phyloP scores from a whole-genome alignment of 2,329 filamentous ascomycete species.

The Apiospora pterosperma region DNA sequence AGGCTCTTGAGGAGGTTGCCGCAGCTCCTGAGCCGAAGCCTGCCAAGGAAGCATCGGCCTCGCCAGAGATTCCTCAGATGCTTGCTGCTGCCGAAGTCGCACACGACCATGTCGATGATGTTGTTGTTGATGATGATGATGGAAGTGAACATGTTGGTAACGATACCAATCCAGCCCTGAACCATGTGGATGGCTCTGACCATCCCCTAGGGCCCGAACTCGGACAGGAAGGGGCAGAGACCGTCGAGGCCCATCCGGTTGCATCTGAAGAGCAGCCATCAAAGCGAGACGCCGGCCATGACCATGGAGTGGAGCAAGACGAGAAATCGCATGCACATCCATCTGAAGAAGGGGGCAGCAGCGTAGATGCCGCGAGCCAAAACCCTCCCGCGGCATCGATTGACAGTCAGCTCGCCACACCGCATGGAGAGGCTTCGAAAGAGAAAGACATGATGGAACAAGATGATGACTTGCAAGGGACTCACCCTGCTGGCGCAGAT shows the following conservation, averaged over 20 bases:
- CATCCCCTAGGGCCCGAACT: not conserved
- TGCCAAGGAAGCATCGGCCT: not conserved
- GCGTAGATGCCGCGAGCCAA: not conserved
- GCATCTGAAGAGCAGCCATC: conserved; percentile 12
- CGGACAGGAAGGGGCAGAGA: conserved; percentile 5
- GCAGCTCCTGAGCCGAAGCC: not conserved
- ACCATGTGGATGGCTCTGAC: not conserved
- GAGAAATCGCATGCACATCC: conserved; percentile 13
- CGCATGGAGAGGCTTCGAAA: not conserved
- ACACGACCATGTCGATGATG: not conserved
- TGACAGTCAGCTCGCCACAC: too few species aligned
- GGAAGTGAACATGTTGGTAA: not conserved
- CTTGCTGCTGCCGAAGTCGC: not conserved
- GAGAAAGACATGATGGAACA: not conserved
- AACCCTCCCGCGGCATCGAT: not conserved
- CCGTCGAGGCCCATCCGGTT: conserved; percentile 12
- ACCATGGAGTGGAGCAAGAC: conserved; percentile 13
- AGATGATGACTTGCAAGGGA: not conserved
- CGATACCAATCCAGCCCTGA: not conserved
- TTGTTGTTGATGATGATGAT: not conserved
- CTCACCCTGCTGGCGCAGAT: not conserved
- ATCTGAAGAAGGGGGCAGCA: conserved; percentile 5
- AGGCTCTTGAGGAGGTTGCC: not conserved
- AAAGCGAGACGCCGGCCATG: conserved; percentile 4
- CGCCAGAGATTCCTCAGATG: not conserved